Percentiles rank a stretch among this genome's conserved stretches.
Conservation (phyloP, 495 filamentous ascomycete species). For the Cryomyces minteri region DNA sequence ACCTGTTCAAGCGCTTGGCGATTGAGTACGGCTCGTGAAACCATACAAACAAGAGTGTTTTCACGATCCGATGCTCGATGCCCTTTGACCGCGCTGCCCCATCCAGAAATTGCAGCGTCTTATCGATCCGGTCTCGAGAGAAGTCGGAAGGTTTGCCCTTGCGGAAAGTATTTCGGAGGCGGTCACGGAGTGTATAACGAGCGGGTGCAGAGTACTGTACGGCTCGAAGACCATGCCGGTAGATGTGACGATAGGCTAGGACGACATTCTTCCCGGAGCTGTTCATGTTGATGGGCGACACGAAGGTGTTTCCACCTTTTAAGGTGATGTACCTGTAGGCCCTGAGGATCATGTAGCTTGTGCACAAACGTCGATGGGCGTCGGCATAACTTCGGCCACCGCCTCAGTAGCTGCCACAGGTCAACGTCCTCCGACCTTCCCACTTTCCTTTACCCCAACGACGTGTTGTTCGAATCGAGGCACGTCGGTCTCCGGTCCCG, state of each 20-base stretch:
- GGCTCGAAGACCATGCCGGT: slow-evolving; percentile 53
- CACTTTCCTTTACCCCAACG: neutral
- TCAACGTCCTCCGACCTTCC: slow-evolving; percentile 31
- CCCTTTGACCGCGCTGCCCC: slow-evolving; percentile 46
- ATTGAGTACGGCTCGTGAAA: too few species aligned
- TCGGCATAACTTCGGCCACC: too few species aligned
- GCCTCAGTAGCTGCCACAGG: slow-evolving; percentile 33
- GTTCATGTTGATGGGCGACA: neutral
- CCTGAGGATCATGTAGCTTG: too few species aligned
- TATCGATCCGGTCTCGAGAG: slow-evolving; percentile 38
- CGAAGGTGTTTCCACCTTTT: too few species aligned
- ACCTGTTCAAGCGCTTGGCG: too few species aligned
- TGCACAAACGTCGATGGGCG: too few species aligned
- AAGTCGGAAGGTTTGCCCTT: slow-evolving; percentile 31
- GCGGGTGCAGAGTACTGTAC: slow-evolving; percentile 65
- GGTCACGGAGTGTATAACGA: slow-evolving; percentile 43
- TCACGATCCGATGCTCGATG: slow-evolving; percentile 65
- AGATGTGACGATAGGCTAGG: slow-evolving; percentile 64
- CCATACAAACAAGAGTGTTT: slow-evolving; percentile 52
- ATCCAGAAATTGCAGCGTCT: slow-evolving; percentile 62
- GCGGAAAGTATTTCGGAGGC: slow-evolving; percentile 56
- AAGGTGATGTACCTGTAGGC: too few species aligned
- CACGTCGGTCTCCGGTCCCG: neutral
- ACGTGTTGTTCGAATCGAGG: neutral
- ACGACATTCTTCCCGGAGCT: slow-evolving; percentile 27